These are phyloP conservation scores for Cucurbita pepo DNA, from an alignment of 306 rosid genomes.

Conservation along the genomic window DNA sequence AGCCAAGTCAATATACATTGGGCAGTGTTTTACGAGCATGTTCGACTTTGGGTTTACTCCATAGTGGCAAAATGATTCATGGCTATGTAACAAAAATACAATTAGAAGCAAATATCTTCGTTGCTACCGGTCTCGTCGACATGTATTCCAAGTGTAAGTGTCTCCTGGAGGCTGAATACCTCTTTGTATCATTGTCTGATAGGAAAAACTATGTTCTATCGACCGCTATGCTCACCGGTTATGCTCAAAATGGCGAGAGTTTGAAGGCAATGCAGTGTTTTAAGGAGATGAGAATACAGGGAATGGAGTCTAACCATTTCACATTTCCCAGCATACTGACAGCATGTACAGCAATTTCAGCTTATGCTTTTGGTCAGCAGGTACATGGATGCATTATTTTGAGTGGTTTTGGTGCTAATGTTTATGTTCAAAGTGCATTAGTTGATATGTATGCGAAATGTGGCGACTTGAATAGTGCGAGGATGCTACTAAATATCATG, in stretches of 20 bases:
- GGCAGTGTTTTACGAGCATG: conserved; percentile 63
- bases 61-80: conserved; percentile 55
- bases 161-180: conserved; percentile 46
- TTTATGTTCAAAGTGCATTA: conserved; percentile 70
- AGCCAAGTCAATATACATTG: conserved; percentile 53
- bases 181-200: conserved; percentile 31
- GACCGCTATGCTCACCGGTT: conserved; percentile 88
- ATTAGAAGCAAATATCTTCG: conserved; percentile 37
- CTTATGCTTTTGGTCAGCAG: conserved; percentile 53
- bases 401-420: conserved; percentile 57
- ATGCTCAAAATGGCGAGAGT: conserved; percentile 59
- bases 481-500: conserved; percentile 37
- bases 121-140: conserved; percentile 71
- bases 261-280: conserved; percentile 55
- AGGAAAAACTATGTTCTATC: conserved; percentile 53
- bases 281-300: conserved; percentile 30
- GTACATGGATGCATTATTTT: conserved; percentile 49
- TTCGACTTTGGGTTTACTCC: conserved; percentile 41
- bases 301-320: conserved; percentile 57
- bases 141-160: conserved; percentile 74
- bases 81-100: conserved; percentile 40
- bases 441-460: conserved; percentile 81
- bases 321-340: conserved; percentile 77
- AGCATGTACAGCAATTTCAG: conserved; percentile 44
- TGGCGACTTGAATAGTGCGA: conserved; percentile 44